These are phyloP conservation scores for Pythium brachiatum DNA, from an alignment of 352 stramenopile species.

Conservation along the genomic window DNA sequence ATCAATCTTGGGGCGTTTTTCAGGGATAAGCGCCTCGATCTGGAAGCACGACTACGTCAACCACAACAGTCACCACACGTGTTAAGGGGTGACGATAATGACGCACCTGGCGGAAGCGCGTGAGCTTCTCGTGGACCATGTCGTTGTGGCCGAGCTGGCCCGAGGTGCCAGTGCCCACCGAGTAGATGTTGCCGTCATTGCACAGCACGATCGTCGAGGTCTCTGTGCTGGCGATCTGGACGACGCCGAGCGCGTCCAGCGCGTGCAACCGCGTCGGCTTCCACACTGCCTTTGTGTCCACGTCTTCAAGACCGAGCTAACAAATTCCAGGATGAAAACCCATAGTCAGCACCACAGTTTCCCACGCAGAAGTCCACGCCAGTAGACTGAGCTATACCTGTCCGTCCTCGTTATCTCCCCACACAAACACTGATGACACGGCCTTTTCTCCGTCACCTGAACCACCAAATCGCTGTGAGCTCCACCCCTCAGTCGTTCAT, in stretches of 20 bases:
- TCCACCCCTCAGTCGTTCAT: neutral
- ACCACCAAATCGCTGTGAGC: neutral
- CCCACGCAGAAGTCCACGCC: neutral
- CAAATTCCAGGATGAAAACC: neutral
- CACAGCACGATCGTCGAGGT: slow-evolving; percentile 58
- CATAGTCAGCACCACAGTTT: neutral
- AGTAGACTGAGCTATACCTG: slow-evolving; percentile 33
- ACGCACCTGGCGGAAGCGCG: slow-evolving; percentile 42
- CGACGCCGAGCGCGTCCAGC: slow-evolving; percentile 59
- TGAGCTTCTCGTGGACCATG: slow-evolving; percentile 76
- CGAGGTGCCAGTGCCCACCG: slow-evolving; percentile 50
- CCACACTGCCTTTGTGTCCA: slow-evolving; percentile 51
- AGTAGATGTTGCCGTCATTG: slow-evolving; percentile 78
- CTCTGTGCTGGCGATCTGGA: slow-evolving; percentile 62
- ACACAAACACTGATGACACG: slow-evolving; percentile 64
- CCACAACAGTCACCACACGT: neutral
- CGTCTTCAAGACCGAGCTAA: slow-evolving; percentile 51
- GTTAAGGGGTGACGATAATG: neutral
- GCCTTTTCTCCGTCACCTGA: slow-evolving; percentile 37
- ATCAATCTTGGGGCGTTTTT: slow-evolving; percentile 76
- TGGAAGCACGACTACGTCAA: slow-evolving; percentile 16
- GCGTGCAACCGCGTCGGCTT: slow-evolving; percentile 57
- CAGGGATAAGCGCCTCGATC: slow-evolving; percentile 65
- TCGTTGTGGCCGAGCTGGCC: slow-evolving; percentile 77
- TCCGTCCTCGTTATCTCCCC: slow-evolving; percentile 79